Evolutionary conservation across 441 rosid genomes (phyloP).

Genomic region (Geranium incanum): DNA sequence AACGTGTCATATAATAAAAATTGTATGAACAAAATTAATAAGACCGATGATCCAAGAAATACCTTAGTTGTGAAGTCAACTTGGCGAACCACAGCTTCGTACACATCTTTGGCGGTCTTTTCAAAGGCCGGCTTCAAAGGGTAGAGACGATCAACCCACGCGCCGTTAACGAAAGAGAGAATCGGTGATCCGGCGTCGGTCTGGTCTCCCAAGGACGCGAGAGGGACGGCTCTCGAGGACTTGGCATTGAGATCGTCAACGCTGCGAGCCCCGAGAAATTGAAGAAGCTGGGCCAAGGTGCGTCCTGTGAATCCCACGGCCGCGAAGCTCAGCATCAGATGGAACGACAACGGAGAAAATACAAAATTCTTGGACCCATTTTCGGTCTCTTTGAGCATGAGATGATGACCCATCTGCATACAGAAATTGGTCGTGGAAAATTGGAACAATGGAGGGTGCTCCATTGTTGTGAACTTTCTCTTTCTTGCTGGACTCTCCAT

Average conservation of each 20-base stretch:
- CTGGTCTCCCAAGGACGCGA: background rate
- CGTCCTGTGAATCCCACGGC: conserved; percentile 31
- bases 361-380: background rate
- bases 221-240: conserved; percentile 14
- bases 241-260: conserved; percentile 17
- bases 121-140: conserved; percentile 28
- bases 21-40: background rate
- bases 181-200: conserved; percentile 17
- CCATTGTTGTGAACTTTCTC: background rate
- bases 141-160: conserved; percentile 26
- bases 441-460: background rate
- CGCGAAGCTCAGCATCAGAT: conserved; percentile 27
- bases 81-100: conserved; percentile 21
- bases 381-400: background rate
- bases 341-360: conserved; percentile 6
- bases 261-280: conserved; percentile 20
- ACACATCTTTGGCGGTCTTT: conserved; percentile 16
- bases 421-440: background rate
- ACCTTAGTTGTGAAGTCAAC: conserved; percentile 27
- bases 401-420: background rate
- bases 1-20: too few species aligned
- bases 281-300: conserved; percentile 26
- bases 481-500: background rate
- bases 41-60: background rate
- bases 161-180: conserved; percentile 28